Conservation (phyloP, 139 green algal genomes). For the Eudorina sp. region DNA sequence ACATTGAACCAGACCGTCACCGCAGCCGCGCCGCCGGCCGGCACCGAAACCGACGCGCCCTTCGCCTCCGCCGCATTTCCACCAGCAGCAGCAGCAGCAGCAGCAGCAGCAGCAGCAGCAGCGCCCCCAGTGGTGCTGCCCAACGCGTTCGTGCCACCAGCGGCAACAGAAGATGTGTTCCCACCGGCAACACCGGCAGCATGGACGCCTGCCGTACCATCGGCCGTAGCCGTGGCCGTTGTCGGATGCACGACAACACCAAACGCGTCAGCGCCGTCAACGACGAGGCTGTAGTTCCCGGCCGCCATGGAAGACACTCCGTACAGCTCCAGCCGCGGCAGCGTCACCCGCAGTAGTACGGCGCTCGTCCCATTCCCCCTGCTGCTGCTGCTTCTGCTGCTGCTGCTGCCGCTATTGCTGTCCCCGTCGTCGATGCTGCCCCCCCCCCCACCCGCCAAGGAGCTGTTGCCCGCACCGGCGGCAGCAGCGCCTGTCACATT, state of each 20-base stretch:
- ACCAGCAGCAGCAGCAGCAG: background rate
- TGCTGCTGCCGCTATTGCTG: background rate
- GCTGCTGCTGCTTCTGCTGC: too few relatives aligned
- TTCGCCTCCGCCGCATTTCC: too few relatives aligned
- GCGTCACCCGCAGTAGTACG: background rate
- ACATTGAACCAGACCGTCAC: slow-evolving; percentile 14
- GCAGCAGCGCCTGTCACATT: background rate
- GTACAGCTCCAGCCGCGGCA: background rate
- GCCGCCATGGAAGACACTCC: slow-evolving; percentile 14
- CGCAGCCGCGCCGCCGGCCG: background rate
- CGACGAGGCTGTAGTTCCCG: slow-evolving; percentile 5
- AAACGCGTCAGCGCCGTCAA: background rate
- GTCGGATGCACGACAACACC: background rate
- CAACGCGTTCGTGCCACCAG: too few relatives aligned
- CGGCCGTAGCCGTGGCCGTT: too few relatives aligned
- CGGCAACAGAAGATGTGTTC: too few relatives aligned
- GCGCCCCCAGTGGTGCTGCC: background rate
- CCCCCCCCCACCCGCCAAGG: too few relatives aligned
- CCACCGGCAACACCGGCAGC: background rate
- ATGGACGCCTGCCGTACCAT: too few relatives aligned
- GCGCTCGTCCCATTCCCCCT: too few relatives aligned
- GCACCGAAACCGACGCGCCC: background rate
- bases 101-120: background rate
- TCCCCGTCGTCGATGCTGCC: too few relatives aligned
- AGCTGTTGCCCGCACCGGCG: too few relatives aligned